A percentile compares a stretch with the other conserved stretches of the same genome.
phyloP scores from a whole-genome alignment of 108 stramenopile species.

The Bacterosira constricta region DNA sequence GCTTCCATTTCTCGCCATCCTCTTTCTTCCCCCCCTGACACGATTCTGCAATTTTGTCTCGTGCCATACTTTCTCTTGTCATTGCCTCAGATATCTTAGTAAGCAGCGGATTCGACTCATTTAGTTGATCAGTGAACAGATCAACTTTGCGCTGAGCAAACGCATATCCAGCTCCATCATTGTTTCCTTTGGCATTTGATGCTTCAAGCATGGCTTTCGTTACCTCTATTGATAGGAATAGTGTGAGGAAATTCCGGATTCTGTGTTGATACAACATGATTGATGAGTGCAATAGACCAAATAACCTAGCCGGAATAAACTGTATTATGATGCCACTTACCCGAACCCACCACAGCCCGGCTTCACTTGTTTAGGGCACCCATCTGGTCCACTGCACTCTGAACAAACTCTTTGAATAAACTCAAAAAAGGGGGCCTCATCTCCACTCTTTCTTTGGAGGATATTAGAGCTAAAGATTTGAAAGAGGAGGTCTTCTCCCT shows the following conservation, averaged over 20 bases:
- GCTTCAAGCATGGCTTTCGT: constrained; percentile 82
- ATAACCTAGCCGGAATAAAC: not conserved
- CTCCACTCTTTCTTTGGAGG: constrained; percentile 63
- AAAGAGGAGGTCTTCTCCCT: constrained; percentile 79
- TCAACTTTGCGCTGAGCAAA: constrained; percentile 61
- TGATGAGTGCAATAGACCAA: not conserved
- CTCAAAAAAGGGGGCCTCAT: constrained; percentile 90
- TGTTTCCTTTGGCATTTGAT: constrained; percentile 51
- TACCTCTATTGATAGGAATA: constrained; percentile 89
- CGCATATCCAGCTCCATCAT: constrained; percentile 24
- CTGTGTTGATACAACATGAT: constrained; percentile 9
- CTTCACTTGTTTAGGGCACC: constrained; percentile 64
- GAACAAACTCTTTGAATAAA: constrained; percentile 91
- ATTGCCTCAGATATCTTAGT: constrained; percentile 88
- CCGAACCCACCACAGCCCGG: constrained; percentile 92
- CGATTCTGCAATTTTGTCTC: constrained; percentile 15
- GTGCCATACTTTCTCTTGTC: constrained; percentile 71
- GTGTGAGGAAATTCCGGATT: constrained; percentile 88
- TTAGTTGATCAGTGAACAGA: constrained; percentile 79
- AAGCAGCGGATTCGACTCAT: constrained; percentile 89
- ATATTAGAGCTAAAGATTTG: constrained; percentile 91
- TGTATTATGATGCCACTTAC: constrained; percentile 24
- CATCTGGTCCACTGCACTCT: constrained; percentile 60
- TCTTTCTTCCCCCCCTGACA: constrained; percentile 16
- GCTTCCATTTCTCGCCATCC: constrained; percentile 24